Percentiles rank a stretch among this genome's conserved stretches.
Conservation (phyloP, 2,329 filamentous ascomycete genomes). For the Trematosphaeria pertusa region DNA sequence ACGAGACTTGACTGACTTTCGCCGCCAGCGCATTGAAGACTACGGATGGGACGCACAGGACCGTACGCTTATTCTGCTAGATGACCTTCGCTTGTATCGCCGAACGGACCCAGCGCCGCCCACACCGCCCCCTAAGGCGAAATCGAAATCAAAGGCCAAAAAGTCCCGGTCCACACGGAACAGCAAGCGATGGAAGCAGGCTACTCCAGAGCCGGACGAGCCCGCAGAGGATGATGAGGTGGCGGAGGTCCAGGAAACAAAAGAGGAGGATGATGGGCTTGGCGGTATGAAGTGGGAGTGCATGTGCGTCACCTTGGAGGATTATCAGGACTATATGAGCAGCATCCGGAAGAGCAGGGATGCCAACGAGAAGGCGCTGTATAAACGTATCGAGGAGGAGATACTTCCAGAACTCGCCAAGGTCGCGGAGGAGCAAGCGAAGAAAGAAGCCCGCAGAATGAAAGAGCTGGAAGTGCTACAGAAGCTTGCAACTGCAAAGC, state of each 20-base stretch:
- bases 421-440: slow-evolving; percentile 70
- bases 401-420: slow-evolving; percentile 86
- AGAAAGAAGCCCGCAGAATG: slow-evolving; percentile 76
- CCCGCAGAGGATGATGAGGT: slow-evolving; percentile 52
- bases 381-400: slow-evolving; percentile 74
- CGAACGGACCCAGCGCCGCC: slow-evolving; percentile 76
- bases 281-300: slow-evolving; percentile 90
- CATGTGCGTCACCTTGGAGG: slow-evolving; percentile 78
- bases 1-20: slow-evolving; percentile 23
- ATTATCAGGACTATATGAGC: slow-evolving; percentile 75
- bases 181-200: slow-evolving; percentile 74
- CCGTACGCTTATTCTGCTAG: slow-evolving; percentile 85
- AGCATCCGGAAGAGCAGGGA: slow-evolving; percentile 79
- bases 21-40: slow-evolving; percentile 70
- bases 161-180: slow-evolving; percentile 65
- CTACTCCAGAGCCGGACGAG: slow-evolving; percentile 52
- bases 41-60: slow-evolving; percentile 90
- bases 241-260: slow-evolving; percentile 40
- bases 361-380: slow-evolving; percentile 81
- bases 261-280: slow-evolving; percentile 65
- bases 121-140: slow-evolving; percentile 63
- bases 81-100: slow-evolving; percentile 93
- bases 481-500: slow-evolving; percentile 90
- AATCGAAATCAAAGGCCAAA: slow-evolving; percentile 61
- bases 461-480: slow-evolving; percentile 82